Evolutionary conservation across 2,329 filamentous ascomycete species (phyloP).

Genomic region (Trichoderma sp.): DNA sequence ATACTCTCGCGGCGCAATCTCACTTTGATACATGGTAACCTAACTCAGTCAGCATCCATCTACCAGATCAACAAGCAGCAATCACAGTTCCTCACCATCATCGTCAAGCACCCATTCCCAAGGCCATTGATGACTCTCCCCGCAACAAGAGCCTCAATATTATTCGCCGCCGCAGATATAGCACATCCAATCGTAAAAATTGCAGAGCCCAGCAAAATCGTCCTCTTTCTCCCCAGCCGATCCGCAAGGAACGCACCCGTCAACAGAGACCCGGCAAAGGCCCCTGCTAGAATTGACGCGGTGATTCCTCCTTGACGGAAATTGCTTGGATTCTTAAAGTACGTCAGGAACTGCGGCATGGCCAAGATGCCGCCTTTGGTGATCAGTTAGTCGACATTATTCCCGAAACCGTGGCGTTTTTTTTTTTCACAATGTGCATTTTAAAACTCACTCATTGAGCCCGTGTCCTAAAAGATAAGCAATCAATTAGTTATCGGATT

Average conservation of each 20-base stretch:
- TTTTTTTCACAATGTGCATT: too few relatives aligned
- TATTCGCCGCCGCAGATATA: conserved; percentile 5
- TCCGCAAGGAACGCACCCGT: conserved; percentile 21
- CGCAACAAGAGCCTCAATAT: conserved; percentile 18
- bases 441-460: conserved; percentile 18
- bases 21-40: conserved; percentile 20
- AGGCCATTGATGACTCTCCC: conserved; percentile 21
- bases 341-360: conserved; percentile 19
- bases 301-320: conserved; percentile 22
- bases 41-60: neutral
- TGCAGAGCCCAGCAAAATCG: conserved; percentile 14
- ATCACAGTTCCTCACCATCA: conserved; percentile 1
- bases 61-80: too few relatives aligned
- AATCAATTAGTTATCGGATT: neutral
- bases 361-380: conserved; percentile 13
- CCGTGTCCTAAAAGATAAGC: conserved; percentile 1
- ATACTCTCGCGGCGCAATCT: conserved; percentile 19
- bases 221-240: conserved; percentile 1
- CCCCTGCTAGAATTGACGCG: conserved; percentile 17
- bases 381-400: neutral
- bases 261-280: conserved; percentile 18
- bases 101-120: conserved; percentile 19
- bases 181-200: conserved; percentile 19
- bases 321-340: conserved; percentile 21
- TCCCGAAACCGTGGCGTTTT: neutral